Evolutionary conservation across 352 stramenopile species (phyloP).

Genomic region (Globisporangium rhizosaccharum): DNA sequence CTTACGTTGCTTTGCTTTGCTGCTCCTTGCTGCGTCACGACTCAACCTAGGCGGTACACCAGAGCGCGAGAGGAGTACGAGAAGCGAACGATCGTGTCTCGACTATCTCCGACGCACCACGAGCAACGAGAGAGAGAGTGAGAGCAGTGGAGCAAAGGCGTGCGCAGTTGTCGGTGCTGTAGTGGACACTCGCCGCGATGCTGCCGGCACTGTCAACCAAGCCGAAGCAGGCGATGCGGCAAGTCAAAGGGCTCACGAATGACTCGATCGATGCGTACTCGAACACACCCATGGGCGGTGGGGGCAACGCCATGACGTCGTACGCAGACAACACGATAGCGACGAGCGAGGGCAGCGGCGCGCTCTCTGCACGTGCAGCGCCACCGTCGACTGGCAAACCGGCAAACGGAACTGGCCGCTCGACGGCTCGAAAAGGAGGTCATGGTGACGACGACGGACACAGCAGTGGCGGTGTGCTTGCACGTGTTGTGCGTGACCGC

Average conservation of each 20-base stretch:
- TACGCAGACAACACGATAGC: constrained; percentile 52
- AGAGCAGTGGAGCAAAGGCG: neutral
- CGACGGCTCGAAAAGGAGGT: constrained; percentile 14
- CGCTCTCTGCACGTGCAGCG: constrained; percentile 16
- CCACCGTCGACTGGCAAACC: constrained; percentile 14
- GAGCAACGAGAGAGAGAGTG: neutral
- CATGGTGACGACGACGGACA: constrained; percentile 20
- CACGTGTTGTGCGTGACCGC: constrained; percentile 62
- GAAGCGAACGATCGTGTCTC: too few species aligned
- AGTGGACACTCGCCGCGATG: constrained; percentile 21
- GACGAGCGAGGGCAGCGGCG: constrained; percentile 14
- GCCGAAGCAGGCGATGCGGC: constrained; percentile 75
- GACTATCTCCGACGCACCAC: neutral
- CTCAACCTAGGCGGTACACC: too few species aligned
- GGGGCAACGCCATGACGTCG: constrained; percentile 16
- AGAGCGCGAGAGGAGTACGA: too few species aligned
- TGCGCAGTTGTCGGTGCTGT: neutral
- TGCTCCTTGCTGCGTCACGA: too few species aligned
- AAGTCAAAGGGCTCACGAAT: constrained; percentile 77
- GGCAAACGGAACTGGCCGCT: constrained; percentile 14
- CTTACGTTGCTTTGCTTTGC: too few species aligned
- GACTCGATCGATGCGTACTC: constrained; percentile 86
- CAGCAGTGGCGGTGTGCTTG: constrained; percentile 21
- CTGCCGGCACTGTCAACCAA: constrained; percentile 78
- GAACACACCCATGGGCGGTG: constrained; percentile 37